Percentiles rank a stretch among this genome's conserved stretches.
Evolutionary conservation across 768 basidiomycete genomes (phyloP).

Genomic region (Xanthoconium stramineum): DNA sequence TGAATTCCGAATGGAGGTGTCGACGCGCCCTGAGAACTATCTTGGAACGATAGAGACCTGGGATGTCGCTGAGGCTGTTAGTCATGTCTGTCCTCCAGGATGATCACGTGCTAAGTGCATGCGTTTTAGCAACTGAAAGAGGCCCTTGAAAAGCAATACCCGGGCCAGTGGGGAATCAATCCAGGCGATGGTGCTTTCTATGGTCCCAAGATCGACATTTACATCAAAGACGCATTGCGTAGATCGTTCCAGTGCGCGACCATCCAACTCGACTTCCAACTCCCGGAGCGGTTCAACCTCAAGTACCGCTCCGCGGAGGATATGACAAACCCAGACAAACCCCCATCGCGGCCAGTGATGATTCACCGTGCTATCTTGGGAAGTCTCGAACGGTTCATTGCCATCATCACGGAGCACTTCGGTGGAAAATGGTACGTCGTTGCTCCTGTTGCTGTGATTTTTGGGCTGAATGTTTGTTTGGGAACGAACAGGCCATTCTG

Average conservation of each 20-base stretch:
- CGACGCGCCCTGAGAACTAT: constrained; percentile 93
- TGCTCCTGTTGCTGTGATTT: background rate
- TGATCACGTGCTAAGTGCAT: constrained; percentile 4
- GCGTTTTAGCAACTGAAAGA: constrained; percentile 68
- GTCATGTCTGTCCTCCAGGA: constrained; percentile 11
- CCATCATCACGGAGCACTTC: constrained; percentile 95
- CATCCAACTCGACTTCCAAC: constrained; percentile 98
- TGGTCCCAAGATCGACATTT: constrained; percentile 99
- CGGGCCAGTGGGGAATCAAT: constrained; percentile 89
- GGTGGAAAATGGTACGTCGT: constrained; percentile 87
- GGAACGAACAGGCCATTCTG: constrained; percentile 81
- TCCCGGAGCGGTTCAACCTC: constrained; percentile 94
- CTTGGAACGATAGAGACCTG: constrained; percentile 88
- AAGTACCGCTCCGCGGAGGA: constrained; percentile 80
- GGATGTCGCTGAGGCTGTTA: constrained; percentile 81
- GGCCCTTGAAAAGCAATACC: constrained; percentile 81
- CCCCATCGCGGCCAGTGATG: constrained; percentile 83
- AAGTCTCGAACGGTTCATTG: constrained; percentile 91
- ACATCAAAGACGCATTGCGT: constrained; percentile 85
- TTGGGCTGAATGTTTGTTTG: background rate
- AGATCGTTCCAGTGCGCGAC: constrained; percentile 98
- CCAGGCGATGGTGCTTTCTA: constrained; percentile 99
- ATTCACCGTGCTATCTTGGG: constrained; percentile 97
- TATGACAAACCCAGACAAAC: constrained; percentile 46
- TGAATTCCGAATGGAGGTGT: constrained; percentile 89